Percentiles rank a stretch among this genome's conserved stretches.
Evolutionary conservation across 2,329 filamentous ascomycete species (phyloP).

Genomic region (Venturia nashicola): DNA sequence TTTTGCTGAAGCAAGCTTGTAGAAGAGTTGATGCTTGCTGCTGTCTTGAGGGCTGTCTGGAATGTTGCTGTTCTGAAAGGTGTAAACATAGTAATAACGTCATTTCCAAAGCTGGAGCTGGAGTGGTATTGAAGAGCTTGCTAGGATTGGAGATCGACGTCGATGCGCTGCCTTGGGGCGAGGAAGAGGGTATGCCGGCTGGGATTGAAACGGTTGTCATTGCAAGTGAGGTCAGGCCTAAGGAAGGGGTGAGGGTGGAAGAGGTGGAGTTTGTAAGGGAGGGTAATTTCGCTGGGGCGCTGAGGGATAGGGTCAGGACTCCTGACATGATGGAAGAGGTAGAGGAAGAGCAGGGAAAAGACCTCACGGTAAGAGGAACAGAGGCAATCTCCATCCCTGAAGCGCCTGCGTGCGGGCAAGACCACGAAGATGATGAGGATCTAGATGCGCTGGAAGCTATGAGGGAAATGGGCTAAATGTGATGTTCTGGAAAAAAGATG

Average conservation of each 20-base stretch:
- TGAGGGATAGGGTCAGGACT: neutral
- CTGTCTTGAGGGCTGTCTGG: conserved; percentile 71
- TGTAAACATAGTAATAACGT: conserved; percentile 84
- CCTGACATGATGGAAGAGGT: neutral
- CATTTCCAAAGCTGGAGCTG: conserved; percentile 82
- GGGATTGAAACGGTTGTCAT: conserved; percentile 74
- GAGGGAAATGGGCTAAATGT: neutral
- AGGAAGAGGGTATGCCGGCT: conserved; percentile 54
- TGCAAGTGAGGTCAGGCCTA: conserved; percentile 31
- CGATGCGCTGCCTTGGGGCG: conserved; percentile 76
- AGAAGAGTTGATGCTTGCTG: conserved; percentile 62
- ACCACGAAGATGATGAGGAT: neutral
- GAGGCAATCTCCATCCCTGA: neutral
- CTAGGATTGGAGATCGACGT: conserved; percentile 69
- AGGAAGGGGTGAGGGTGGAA: conserved; percentile 1
- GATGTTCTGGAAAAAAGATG: neutral
- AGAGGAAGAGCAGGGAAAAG: neutral
- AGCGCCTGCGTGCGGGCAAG: neutral
- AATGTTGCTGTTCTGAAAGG: conserved; percentile 75
- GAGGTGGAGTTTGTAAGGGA: conserved; percentile 1
- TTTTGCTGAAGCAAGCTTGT: conserved; percentile 64
- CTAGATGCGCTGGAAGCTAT: neutral
- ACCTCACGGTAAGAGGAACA: neutral
- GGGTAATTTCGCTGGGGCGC: neutral
- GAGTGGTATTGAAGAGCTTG: conserved; percentile 66